Percentiles rank a stretch among this genome's conserved stretches.
phyloP scores from a whole-genome alignment of 768 basidiomycete genomes.

The Kondoa malvinella region DNA sequence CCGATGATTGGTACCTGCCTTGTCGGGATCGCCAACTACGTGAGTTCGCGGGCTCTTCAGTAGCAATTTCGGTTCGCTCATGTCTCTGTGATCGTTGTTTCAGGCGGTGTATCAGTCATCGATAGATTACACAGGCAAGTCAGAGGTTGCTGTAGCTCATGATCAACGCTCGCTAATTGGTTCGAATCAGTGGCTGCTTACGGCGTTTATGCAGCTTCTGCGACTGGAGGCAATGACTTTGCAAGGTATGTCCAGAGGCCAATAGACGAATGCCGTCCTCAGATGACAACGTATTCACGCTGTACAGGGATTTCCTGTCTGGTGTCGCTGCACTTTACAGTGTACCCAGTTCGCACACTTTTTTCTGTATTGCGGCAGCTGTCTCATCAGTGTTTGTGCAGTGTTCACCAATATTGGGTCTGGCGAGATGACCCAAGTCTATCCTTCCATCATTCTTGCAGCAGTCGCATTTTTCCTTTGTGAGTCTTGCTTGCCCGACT shows the following conservation, averaged over 20 bases:
- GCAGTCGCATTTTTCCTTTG: neutral
- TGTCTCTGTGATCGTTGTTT: too few relatives aligned
- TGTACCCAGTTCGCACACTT: neutral
- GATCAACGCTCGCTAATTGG: neutral
- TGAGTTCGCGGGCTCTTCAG: neutral
- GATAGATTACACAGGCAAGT: constrained; percentile 4
- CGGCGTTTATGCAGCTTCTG: constrained; percentile 12
- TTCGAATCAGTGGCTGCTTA: neutral
- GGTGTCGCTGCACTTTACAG: constrained; percentile 16
- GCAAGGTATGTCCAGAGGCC: neutral
- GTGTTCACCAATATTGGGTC: constrained; percentile 15
- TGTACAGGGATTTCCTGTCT: constrained; percentile 15
- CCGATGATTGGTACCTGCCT: constrained; percentile 8
- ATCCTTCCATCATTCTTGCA: neutral
- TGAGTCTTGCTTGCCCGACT: neutral
- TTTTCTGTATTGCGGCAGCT: neutral
- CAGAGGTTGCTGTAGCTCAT: neutral
- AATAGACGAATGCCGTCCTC: too few relatives aligned
- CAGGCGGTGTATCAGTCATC: neutral
- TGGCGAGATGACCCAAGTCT: neutral
- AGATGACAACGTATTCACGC: too few relatives aligned
- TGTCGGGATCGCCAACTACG: constrained; percentile 14
- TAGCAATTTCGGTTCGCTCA: neutral
- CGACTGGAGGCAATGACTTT: constrained; percentile 15
- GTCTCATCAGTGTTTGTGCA: neutral